Evolutionary conservation across 2,329 filamentous ascomycete species (phyloP), one percentile per base, ranked within the genome.

Genomic region (Didymella arachidicola): DNA sequence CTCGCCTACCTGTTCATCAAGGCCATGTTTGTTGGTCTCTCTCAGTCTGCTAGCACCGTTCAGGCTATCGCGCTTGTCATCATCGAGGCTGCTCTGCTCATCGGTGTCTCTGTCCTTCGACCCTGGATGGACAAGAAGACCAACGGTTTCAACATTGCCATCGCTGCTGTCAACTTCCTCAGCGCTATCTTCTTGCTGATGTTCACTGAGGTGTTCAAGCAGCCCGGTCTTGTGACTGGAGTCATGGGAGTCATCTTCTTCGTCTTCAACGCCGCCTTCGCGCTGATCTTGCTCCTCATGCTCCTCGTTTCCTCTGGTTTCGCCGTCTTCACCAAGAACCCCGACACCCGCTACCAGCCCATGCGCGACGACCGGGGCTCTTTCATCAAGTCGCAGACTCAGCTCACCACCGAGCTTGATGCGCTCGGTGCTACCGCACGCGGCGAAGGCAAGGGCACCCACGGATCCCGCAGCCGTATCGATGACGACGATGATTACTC

Each of bases 41-140:
- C 85, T 27, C 94, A 98, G 77, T 80, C 81, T 42, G 86, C 82
- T 32, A 86, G 88, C 30, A 85, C 86, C 4, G 87, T 89, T 19
- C 93, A 97, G 78, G 92, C 92, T 10, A 83, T 97, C 57, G 91
- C 89, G 16, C 84, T 97, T 57, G 82, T 98, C 39, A 82, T 97
- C 59, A 87, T 97, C 56, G 94, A 98, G 78, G 89, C 89, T 2
- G 86, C 79, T 51, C 89, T 90, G 68, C 83, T 98, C 56, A 89
- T 97, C 68, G 87, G 80, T 22, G 88, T 92, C 55, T 90, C 88
- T 60, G 89, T 96, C 53, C 81, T 97, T 66, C 89, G 92, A 60
- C 94, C 94, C 18, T 98, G 92, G 90, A 98, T 98, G 94, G 94
- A 97, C 83, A 97, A 97, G 87, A 94, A 93, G 81, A 97, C 92